Evolutionary conservation across 1,139 yeast genomes (phyloP).

Genomic region (Debaryomyces subglobosus): DNA sequence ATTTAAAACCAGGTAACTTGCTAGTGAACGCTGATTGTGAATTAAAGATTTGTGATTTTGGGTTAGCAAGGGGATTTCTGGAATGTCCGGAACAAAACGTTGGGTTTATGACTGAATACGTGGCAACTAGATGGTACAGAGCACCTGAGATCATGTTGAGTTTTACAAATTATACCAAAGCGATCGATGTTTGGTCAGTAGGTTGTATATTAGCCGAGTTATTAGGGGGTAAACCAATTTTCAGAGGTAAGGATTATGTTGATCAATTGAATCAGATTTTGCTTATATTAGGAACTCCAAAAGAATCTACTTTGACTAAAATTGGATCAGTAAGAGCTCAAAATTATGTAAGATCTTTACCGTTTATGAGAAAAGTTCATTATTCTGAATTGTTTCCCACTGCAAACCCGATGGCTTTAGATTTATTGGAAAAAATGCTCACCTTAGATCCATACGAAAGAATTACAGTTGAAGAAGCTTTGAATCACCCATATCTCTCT

Average conservation of each 20-base stretch:
- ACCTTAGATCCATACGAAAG: slow-evolving; percentile 86
- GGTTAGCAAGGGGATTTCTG: slow-evolving; percentile 78
- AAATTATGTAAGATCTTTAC: slow-evolving; percentile 85
- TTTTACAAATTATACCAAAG: slow-evolving; percentile 90
- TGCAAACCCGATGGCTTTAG: slow-evolving; percentile 87
- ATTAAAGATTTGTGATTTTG: slow-evolving; percentile 88
- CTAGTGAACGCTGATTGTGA: slow-evolving; percentile 91
- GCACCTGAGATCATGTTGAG: slow-evolving; percentile 98
- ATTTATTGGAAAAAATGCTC: slow-evolving; percentile 78
- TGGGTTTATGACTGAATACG: slow-evolving; percentile 98
- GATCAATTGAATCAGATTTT: slow-evolving; percentile 92
- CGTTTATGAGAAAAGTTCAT: slow-evolving; percentile 82
- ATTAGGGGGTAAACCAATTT: slow-evolving; percentile 88
- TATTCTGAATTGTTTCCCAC: slow-evolving; percentile 72
- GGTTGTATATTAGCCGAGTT: slow-evolving; percentile 96
- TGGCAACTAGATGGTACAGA: slow-evolving; percentile 92
- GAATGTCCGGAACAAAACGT: slow-evolving; percentile 59
- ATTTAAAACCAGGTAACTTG: slow-evolving; percentile 84
- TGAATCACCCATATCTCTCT: slow-evolving; percentile 83
- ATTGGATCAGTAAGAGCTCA: slow-evolving; percentile 92
- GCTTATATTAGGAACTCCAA: slow-evolving; percentile 87
- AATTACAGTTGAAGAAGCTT: slow-evolving; percentile 86
- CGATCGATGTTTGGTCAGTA: slow-evolving; percentile 96
- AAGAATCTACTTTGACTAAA: slow-evolving; percentile 76
- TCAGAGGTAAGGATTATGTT: slow-evolving; percentile 93